phyloP scores from a whole-genome alignment of 2,329 filamentous ascomycete genomes.

The Aaosphaeria pasadenensis region DNA sequence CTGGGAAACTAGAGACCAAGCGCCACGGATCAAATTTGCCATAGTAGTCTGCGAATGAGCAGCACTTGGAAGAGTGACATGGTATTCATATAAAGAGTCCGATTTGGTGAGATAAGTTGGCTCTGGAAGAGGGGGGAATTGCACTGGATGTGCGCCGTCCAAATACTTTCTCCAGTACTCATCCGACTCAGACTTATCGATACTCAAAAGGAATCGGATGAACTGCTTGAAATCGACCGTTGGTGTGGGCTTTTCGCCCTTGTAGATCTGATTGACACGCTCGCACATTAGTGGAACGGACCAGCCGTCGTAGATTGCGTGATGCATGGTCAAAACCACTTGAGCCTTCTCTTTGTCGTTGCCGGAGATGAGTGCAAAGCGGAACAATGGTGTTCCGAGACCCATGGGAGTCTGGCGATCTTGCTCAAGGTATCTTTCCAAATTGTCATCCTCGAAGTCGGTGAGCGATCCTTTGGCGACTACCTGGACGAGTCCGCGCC shows the following conservation, averaged over 20 bases:
- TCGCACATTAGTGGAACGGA: conserved; percentile 37
- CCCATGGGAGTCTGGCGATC: conserved; percentile 36
- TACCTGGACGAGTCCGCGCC: conserved; percentile 38
- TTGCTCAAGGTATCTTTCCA: conserved; percentile 31
- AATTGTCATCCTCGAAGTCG: conserved; percentile 24
- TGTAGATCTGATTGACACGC: conserved; percentile 29
- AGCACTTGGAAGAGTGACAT: conserved; percentile 36
- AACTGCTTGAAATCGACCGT: conserved; percentile 46
- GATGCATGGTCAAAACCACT: conserved; percentile 51
- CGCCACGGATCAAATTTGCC: conserved; percentile 54
- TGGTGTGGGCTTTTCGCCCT: conserved; percentile 19
- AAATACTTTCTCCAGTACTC: conserved; percentile 50
- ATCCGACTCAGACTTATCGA: conserved; percentile 40
- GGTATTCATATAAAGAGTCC: conserved; percentile 52
- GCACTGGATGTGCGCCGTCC: conserved; percentile 44
- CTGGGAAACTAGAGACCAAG: conserved; percentile 58
- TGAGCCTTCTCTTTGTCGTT: conserved; percentile 24
- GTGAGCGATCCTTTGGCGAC: conserved; percentile 30
- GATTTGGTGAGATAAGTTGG: conserved; percentile 46
- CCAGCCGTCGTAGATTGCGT: conserved; percentile 53
- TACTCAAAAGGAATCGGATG: conserved; percentile 46
- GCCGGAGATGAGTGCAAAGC: conserved; percentile 34
- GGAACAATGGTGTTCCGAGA: conserved; percentile 38
- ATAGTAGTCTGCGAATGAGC: conserved; percentile 43
- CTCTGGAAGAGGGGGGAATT: conserved; percentile 50